Percentiles rank a stretch among this genome's conserved stretches.
Evolutionary conservation across 331 rosid genomes (phyloP).

Genomic region (Malus hybrid): DNA sequence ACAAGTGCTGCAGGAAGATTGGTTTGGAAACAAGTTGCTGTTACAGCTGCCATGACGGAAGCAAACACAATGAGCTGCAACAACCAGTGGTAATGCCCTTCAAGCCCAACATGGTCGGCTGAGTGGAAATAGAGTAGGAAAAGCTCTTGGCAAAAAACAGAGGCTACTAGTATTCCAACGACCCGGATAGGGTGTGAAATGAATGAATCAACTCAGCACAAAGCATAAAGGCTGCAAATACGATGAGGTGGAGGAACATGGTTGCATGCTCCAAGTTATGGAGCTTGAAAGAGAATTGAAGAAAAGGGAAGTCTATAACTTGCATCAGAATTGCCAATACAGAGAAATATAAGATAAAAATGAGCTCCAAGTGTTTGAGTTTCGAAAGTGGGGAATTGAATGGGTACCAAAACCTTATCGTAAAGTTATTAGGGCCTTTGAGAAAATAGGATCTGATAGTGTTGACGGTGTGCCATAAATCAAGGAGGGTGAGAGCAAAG

Average conservation of each 20-base stretch:
- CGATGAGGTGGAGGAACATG: constrained; percentile 78
- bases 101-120: constrained; percentile 80
- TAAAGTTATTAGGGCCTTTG: constrained; percentile 57
- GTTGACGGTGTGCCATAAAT: constrained; percentile 78
- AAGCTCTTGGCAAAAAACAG: constrained; percentile 74
- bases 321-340: constrained; percentile 53
- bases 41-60: constrained; percentile 46
- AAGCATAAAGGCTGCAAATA: constrained; percentile 74
- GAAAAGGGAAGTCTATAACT: constrained; percentile 56
- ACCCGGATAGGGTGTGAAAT: constrained; percentile 50
- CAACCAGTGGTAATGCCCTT: constrained; percentile 90
- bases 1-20: constrained; percentile 64
- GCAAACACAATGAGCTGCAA: constrained; percentile 67
- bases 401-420: constrained; percentile 61
- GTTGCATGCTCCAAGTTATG: constrained; percentile 83
- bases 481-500: constrained; percentile 53
- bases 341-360: constrained; percentile 58
- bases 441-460: constrained; percentile 60
- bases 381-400: constrained; percentile 26
- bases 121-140: constrained; percentile 88
- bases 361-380: constrained; percentile 73
- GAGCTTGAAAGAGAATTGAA: constrained; percentile 51
- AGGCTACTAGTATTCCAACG: constrained; percentile 57
- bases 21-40: constrained; percentile 53
- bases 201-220: constrained; percentile 53